Conservation (phyloP, 2,329 filamentous ascomycete species). For the Fusarium beomiforme region DNA sequence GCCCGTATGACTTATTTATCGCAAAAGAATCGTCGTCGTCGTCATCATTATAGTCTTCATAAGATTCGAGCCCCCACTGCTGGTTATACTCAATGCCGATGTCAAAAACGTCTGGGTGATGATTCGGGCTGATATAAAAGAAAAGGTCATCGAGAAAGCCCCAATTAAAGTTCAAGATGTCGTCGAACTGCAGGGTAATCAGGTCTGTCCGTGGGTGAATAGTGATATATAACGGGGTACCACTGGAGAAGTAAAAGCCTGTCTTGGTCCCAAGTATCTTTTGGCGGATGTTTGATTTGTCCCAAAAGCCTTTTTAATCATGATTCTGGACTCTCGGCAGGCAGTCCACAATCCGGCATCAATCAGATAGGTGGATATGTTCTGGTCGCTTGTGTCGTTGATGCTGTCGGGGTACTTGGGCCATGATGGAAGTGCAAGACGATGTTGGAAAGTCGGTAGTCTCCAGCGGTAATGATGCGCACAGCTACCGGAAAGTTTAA, state of each 20-base stretch:
- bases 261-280: background rate
- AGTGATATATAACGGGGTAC: background rate
- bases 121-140: background rate
- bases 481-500: background rate
- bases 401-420: background rate
- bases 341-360: background rate
- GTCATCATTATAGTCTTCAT: fast-evolving
- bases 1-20: background rate
- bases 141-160: fast-evolving
- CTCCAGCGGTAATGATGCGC: too few relatives aligned
- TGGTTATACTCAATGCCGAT: background rate
- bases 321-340: background rate
- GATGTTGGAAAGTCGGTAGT: too few relatives aligned
- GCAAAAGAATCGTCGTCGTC: background rate
- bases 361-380: background rate
- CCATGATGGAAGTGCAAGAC: background rate
- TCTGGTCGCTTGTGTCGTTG: background rate
- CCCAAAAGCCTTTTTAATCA: background rate
- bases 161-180: background rate
- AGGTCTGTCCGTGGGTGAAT: background rate
- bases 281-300: too few relatives aligned
- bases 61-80: background rate
- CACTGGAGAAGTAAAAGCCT: background rate
- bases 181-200: background rate
- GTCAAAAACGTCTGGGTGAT: too few relatives aligned